A percentile compares a stretch with the other conserved stretches of the same genome.
Evolutionary conservation across 163 green algal genomes (phyloP).

Genomic region (Scenedesmus sp.): DNA sequence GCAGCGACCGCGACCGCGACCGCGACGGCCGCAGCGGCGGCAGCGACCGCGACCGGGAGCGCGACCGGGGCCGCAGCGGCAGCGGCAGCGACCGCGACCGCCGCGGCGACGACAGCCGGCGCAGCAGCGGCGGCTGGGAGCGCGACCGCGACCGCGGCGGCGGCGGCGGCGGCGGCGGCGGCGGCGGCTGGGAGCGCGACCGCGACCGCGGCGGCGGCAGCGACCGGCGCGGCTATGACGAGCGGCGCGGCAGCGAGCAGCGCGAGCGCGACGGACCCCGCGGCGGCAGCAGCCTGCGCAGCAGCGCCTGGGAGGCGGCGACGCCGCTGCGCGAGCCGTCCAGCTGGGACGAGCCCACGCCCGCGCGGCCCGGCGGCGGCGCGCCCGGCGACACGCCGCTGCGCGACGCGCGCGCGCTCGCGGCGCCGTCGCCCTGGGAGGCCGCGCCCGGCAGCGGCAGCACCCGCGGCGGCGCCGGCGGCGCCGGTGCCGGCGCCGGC

Average conservation of each 20-base stretch:
- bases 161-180: constrained; percentile 3
- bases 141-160: neutral
- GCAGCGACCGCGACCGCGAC: neutral
- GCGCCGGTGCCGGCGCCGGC: neutral
- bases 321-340: constrained; percentile 54
- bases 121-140: neutral
- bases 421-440: constrained; percentile 40
- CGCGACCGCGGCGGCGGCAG: constrained; percentile 11
- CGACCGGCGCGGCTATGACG: constrained; percentile 5
- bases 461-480: too few species aligned
- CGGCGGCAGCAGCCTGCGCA: constrained; percentile 24
- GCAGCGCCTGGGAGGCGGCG: constrained; percentile 45
- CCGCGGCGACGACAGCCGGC: constrained; percentile 21
- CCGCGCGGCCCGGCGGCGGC: constrained; percentile 46
- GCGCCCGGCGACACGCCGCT: constrained; percentile 1
- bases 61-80: constrained; percentile 12
- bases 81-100: constrained; percentile 20
- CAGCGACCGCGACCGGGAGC: neutral
- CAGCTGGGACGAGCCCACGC: constrained; percentile 83
- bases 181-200: constrained; percentile 12
- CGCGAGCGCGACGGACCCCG: constrained; percentile 20
- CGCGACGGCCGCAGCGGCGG: constrained; percentile 1
- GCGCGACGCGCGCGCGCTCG: neutral
- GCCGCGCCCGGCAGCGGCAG: neutral
- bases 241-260: constrained; percentile 4